Evolutionary conservation across 164 flowering plant species (phyloP).

Genomic region (Saururus chinensis): DNA sequence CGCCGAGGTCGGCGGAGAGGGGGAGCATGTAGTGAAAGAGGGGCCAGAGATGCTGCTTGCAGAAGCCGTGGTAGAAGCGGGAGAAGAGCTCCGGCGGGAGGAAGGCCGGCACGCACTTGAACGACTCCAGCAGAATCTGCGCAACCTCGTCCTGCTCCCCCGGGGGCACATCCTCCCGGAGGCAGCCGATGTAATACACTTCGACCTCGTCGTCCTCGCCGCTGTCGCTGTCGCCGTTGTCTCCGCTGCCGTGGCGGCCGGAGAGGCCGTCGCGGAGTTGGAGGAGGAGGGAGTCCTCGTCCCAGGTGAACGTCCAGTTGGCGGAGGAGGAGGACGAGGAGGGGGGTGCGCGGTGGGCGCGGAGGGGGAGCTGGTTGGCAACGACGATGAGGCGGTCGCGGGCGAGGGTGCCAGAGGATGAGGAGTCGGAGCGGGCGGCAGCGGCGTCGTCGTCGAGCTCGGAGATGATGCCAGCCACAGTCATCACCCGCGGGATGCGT

Average conservation of each 20-base stretch:
- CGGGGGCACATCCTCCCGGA: slow-evolving; percentile 43
- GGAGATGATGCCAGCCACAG: slow-evolving; percentile 41
- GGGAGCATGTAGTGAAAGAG: slow-evolving; percentile 73
- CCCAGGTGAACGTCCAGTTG: slow-evolving; percentile 56
- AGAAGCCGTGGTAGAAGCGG: slow-evolving; percentile 57
- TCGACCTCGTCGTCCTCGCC: slow-evolving; percentile 45
- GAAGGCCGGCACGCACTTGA: slow-evolving; percentile 61
- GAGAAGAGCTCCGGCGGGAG: slow-evolving; percentile 43
- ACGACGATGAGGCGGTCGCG: slow-evolving; percentile 45
- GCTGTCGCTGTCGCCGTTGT: slow-evolving; percentile 23
- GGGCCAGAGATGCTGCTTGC: slow-evolving; percentile 77
- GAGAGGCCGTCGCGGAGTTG: slow-evolving; percentile 45
- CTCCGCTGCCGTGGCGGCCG: too few species aligned
- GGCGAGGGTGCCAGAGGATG: slow-evolving; percentile 17
- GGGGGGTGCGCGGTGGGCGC: slow-evolving; percentile 31
- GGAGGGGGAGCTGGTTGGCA: slow-evolving; percentile 55
- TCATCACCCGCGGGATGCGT: slow-evolving; percentile 47
- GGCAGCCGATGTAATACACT: slow-evolving; percentile 54
- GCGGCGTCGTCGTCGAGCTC: slow-evolving; percentile 38
- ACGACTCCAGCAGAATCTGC: slow-evolving; percentile 47
- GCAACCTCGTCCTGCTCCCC: slow-evolving; percentile 66
- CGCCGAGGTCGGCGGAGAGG: slow-evolving; percentile 60
- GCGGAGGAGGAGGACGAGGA: slow-evolving; percentile 24
- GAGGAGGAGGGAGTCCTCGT: slow-evolving; percentile 44
- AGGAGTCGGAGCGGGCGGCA: slow-evolving; percentile 33